Conservation (phyloP, 1,284 basidiomycete genomes). For the Coniferiporia sulphurascens region DNA sequence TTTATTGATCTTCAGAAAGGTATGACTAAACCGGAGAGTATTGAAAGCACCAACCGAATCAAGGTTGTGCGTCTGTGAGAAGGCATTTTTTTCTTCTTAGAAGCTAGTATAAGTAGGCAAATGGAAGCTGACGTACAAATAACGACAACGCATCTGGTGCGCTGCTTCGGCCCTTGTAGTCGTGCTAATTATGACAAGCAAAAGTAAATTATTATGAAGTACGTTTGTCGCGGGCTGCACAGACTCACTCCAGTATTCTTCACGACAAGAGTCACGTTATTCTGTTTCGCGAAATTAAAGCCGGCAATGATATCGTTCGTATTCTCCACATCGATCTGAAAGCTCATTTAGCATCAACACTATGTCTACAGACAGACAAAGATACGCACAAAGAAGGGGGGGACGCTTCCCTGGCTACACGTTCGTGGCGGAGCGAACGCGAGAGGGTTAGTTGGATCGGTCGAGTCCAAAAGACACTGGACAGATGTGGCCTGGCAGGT, state of each 20-base stretch:
- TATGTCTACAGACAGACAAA: neutral
- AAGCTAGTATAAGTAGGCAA: neutral
- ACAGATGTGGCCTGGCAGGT: neutral
- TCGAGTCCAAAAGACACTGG: constrained; percentile 1
- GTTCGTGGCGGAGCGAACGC: neutral
- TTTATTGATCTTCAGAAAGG: neutral
- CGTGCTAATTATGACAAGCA: constrained; percentile 10
- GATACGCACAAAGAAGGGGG: constrained; percentile 12
- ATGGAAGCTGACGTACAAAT: constrained; percentile 2
- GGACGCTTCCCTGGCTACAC: constrained; percentile 13
- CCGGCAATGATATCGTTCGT: constrained; percentile 21
- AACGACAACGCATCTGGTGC: constrained; percentile 18
- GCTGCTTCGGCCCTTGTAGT: constrained; percentile 21
- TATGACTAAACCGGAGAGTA: neutral
- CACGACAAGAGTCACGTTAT: constrained; percentile 22
- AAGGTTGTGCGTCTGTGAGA: constrained; percentile 16
- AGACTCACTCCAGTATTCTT: constrained; percentile 24
- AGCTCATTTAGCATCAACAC: neutral
- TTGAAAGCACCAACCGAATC: constrained; percentile 10
- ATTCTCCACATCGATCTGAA: constrained; percentile 23
- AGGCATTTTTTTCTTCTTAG: neutral
- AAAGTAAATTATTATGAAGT: neutral
- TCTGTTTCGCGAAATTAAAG: constrained; percentile 24
- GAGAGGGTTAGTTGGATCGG: neutral
- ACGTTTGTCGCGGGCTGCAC: neutral